Evolutionary conservation across 495 filamentous ascomycete genomes (phyloP).

Genomic region (Aspergillus leporis): DNA sequence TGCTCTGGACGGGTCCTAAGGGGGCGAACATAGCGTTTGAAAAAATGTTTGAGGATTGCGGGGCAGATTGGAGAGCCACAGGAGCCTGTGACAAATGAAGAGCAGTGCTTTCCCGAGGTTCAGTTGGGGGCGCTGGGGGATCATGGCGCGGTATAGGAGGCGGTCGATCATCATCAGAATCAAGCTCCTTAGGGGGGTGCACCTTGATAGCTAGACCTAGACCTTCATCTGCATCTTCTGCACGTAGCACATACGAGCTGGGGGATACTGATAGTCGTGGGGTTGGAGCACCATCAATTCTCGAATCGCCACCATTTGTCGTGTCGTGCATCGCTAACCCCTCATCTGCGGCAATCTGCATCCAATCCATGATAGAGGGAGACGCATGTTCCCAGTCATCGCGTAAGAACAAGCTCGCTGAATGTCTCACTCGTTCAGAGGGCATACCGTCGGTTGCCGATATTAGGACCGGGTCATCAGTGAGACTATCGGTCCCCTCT

Average conservation of each 20-base stretch:
- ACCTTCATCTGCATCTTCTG: constrained; percentile 20
- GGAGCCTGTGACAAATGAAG: not conserved
- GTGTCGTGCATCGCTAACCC: constrained; percentile 24
- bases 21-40: constrained; percentile 46
- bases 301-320: constrained; percentile 21
- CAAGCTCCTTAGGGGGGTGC: constrained; percentile 26
- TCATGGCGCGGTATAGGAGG: constrained; percentile 40
- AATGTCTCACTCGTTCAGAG: constrained; percentile 26
- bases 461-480: constrained; percentile 42
- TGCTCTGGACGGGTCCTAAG: constrained; percentile 61
- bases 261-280: constrained; percentile 22
- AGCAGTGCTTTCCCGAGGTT: constrained; percentile 6
- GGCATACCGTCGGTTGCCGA: constrained; percentile 24
- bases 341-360: constrained; percentile 49
- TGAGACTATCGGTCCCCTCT: constrained; percentile 27
- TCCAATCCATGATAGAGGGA: constrained; percentile 57
- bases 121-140: constrained; percentile 34
- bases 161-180: constrained; percentile 30
- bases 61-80: constrained; percentile 28
- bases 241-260: constrained; percentile 10
- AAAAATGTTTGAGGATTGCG: constrained; percentile 37
- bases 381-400: constrained; percentile 58
- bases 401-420: constrained; percentile 47
- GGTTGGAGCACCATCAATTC: constrained; percentile 26
- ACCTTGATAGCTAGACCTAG: constrained; percentile 44